Percentiles rank a stretch among this genome's conserved stretches.
Conservation (phyloP, 202 grass and related monocot genomes). For the Panicum hallii region DNA sequence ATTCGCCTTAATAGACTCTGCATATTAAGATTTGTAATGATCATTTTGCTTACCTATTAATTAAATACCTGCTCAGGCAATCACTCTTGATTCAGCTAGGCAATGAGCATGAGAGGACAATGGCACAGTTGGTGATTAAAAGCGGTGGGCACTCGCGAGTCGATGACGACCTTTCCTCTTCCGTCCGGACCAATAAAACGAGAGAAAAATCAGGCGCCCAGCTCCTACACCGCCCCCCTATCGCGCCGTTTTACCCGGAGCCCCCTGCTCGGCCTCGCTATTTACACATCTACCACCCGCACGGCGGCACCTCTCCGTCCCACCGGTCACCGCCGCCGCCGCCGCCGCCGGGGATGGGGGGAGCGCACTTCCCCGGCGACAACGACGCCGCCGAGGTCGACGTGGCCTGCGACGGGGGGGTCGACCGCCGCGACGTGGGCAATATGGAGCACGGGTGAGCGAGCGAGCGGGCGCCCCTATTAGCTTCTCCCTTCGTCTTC, state of each 20-base stretch:
- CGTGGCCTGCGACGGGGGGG: neutral
- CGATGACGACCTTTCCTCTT: neutral
- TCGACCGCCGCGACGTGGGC: conserved; percentile 55
- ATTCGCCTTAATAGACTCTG: too few relatives aligned
- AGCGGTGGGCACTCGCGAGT: neutral
- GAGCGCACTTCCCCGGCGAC: conserved; percentile 42
- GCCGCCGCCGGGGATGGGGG: conserved; percentile 51
- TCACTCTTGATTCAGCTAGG: too few relatives aligned
- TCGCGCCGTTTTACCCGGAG: conserved; percentile 21
- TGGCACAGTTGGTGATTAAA: conserved; percentile 14
- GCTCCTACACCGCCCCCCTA: neutral
- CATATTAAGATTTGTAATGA: too few relatives aligned
- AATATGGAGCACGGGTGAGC: conserved; percentile 83
- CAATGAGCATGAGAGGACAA: too few relatives aligned
- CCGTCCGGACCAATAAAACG: conserved; percentile 41
- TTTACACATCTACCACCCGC: conserved; percentile 6
- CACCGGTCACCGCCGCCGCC: conserved; percentile 3
- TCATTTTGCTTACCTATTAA: too few relatives aligned
- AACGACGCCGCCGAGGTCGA: conserved; percentile 37
- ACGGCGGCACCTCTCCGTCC: neutral
- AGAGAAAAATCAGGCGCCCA: conserved; percentile 3
- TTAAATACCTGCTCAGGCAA: too few relatives aligned
- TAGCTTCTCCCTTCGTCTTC: neutral
- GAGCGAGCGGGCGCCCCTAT: neutral
- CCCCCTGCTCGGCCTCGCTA: neutral